Conservation (phyloP, 139 green algal genomes). For the Monoraphidium neglectum region DNA sequence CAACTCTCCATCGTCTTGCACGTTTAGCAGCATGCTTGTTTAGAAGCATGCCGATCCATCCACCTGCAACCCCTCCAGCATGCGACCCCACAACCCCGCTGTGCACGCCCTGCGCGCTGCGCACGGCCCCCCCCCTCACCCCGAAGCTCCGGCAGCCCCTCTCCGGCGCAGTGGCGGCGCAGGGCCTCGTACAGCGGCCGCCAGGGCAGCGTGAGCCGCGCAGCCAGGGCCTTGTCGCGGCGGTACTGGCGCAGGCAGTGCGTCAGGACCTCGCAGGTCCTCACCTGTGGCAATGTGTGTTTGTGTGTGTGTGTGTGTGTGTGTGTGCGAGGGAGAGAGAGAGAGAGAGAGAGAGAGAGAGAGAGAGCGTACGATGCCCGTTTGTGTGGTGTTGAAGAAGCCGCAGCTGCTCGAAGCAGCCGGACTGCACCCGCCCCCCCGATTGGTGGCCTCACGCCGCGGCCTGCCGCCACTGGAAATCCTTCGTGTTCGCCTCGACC, state of each 20-base stretch:
- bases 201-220: slow-evolving; percentile 58
- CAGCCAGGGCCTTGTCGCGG: slow-evolving; percentile 25
- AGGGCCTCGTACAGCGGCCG: slow-evolving; percentile 41
- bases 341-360: background rate
- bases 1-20: too few relatives aligned
- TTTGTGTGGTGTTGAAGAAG: too few relatives aligned
- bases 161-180: slow-evolving; percentile 10
- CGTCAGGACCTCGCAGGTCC: slow-evolving; percentile 41
- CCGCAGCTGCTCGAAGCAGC: too few relatives aligned
- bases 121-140: too few relatives aligned
- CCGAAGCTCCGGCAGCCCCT: background rate
- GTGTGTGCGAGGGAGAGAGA: background rate
- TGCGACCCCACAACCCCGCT: too few relatives aligned
- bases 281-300: slow-evolving; percentile 54
- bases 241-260: slow-evolving; percentile 52
- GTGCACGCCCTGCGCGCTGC: background rate
- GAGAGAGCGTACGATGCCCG: background rate
- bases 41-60: too few relatives aligned
- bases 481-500: too few relatives aligned
- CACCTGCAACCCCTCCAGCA: too few relatives aligned
- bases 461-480: too few relatives aligned
- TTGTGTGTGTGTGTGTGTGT: background rate
- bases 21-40: too few relatives aligned
- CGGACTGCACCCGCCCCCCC: too few relatives aligned
- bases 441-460: too few relatives aligned